Conservation (phyloP, 208 protist species). For the Leishmania major region DNA sequence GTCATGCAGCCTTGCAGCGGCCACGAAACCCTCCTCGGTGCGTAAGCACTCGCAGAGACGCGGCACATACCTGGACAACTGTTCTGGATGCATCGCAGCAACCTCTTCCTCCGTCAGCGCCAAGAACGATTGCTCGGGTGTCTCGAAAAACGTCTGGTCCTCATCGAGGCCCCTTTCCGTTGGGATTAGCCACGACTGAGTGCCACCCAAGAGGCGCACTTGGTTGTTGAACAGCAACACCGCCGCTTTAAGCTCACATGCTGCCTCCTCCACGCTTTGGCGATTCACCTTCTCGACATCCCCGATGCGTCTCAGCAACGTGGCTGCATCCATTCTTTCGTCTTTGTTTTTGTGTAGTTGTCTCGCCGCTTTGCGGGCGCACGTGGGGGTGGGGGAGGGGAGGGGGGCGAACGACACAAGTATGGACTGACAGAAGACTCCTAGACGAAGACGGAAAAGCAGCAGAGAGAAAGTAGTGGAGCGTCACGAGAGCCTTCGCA, state of each 20-base stretch:
- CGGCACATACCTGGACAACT: background rate
- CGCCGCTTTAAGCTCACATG: slow-evolving; percentile 3
- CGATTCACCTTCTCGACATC: slow-evolving; percentile 16
- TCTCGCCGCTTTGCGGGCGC: background rate
- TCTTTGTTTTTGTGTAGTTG: background rate
- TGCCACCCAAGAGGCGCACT: slow-evolving; percentile 18
- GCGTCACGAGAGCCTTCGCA: slow-evolving; percentile 20
- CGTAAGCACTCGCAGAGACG: slow-evolving; percentile 5
- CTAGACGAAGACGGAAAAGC: slow-evolving; percentile 1
- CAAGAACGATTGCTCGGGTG: background rate
- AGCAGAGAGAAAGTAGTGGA: slow-evolving; percentile 5
- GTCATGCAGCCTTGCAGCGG: background rate
- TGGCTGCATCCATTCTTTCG: slow-evolving; percentile 15
- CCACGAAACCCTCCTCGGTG: slow-evolving; percentile 2
- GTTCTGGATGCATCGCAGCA: background rate
- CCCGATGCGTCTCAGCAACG: slow-evolving; percentile 10
- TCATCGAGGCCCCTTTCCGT: background rate
- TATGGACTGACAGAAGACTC: slow-evolving; percentile 3
- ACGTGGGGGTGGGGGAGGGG: background rate
- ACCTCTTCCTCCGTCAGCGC: slow-evolving; percentile 10
- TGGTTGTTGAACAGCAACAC: slow-evolving; percentile 25
- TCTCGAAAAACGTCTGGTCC: background rate
- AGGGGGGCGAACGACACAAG: too few species aligned
- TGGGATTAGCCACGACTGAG: slow-evolving; percentile 4
- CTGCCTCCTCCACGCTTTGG: slow-evolving; percentile 9